Evolutionary conservation across 208 protist species (phyloP), one percentile per base, ranked within the genome.

Genomic region (Trypanosoma platydactyli): DNA sequence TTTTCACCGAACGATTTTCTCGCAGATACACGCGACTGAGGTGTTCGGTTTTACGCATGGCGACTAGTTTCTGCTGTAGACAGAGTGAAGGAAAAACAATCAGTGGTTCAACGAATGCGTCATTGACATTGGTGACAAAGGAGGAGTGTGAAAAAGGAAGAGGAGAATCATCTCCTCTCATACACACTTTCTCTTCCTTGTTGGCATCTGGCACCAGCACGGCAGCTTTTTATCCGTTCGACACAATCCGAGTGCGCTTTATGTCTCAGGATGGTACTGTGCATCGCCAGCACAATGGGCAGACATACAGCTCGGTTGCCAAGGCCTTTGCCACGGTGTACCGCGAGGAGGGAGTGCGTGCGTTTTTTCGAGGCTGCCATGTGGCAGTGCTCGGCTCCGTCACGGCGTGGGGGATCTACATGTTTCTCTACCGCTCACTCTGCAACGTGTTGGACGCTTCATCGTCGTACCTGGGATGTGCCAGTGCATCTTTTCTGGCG

Each of bases 211-310:
- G 81, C 0, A 56, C 73, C 13, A 92, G 89, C 73, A 94, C 89
- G 16, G 65, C 61, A 29, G 35, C 63, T 22, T 89, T 90, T 49
- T 96, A 98, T 69, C 95, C 95, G 2, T 79, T 98, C n/a, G 95
- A 98, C 50, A 71, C 92, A 3, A 75, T 98, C 1, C 89, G 77
- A 68, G 88, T 84, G 30, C 73, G 82, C 40, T 92, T 92, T 51
- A 92, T 97, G 64, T 92, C 90, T 33, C 88, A 94, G 69, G 88
- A 95, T 51, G 80, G 91, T 58, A 92, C 79, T 25, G 27, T 29
- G 27, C 56, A 75, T 5, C 86, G 91, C 4, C 74, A 87, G 49
- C 86, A 93, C 71, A 91, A 95, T 76, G 84, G 82, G 3, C 75
- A 81, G 48, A 88, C 79, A 15, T 90, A 91, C 68, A 71, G 52